Percentiles rank a stretch among this genome's conserved stretches.
These are phyloP conservation scores for Scedosporium boydii DNA, from an alignment of 2,329 filamentous ascomycete species.

Conservation along the genomic window DNA sequence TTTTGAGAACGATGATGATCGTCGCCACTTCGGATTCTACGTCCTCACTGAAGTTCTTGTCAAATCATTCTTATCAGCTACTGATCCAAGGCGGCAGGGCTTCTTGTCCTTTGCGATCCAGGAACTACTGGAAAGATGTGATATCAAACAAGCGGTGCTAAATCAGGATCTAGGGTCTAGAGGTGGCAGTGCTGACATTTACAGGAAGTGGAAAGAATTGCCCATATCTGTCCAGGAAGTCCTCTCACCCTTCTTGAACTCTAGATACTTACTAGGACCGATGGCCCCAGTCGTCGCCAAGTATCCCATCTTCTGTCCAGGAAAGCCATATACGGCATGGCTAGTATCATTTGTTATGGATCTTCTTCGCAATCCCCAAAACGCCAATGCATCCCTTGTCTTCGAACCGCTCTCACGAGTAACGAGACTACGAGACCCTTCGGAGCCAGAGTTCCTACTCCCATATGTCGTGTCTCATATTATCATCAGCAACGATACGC, in stretches of 20 bases:
- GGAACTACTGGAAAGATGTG: slow-evolving; percentile 70
- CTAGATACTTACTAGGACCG: slow-evolving; percentile 65
- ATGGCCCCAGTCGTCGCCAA: slow-evolving; percentile 45
- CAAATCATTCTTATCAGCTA: slow-evolving; percentile 82
- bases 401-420: slow-evolving; percentile 76
- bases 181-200: slow-evolving; percentile 47
- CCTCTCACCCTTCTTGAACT: slow-evolving; percentile 79
- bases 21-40: slow-evolving; percentile 76
- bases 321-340: slow-evolving; percentile 69
- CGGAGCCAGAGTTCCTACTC: slow-evolving; percentile 78
- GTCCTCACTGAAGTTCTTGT: slow-evolving; percentile 81
- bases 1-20: slow-evolving; percentile 69
- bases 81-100: slow-evolving; percentile 78
- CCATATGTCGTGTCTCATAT: slow-evolving; percentile 82
- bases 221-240: slow-evolving; percentile 71
- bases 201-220: slow-evolving; percentile 67
- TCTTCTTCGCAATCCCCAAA: slow-evolving; percentile 69
- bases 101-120: slow-evolving; percentile 95
- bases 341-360: slow-evolving; percentile 72
- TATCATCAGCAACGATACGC: slow-evolving; percentile 58
- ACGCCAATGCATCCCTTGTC: slow-evolving; percentile 62
- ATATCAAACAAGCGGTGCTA: slow-evolving; percentile 51
- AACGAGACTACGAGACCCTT: slow-evolving; percentile 75
- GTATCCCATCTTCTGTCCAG: slow-evolving; percentile 70
- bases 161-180: slow-evolving; percentile 26